phyloP scores from a whole-genome alignment of 208 protist species.

The Trypanosoma scelopori region DNA sequence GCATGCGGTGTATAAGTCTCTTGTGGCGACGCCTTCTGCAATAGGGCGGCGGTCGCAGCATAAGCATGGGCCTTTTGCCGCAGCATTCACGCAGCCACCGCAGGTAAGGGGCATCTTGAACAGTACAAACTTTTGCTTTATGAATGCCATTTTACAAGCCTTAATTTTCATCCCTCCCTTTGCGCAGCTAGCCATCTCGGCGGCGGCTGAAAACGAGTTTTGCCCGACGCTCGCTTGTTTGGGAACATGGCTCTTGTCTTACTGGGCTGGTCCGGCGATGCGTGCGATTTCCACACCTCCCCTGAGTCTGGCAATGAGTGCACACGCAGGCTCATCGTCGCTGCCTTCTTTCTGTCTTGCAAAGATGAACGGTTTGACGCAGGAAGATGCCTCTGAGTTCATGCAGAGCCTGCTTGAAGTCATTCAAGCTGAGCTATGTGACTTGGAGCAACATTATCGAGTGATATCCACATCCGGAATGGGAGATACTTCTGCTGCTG shows the following conservation, averaged over 20 bases:
- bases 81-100: constrained; percentile 35
- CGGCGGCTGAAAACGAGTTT: constrained; percentile 24
- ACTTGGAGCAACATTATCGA: constrained; percentile 16
- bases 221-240: constrained; percentile 53
- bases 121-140: constrained; percentile 84
- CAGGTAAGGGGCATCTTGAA: constrained; percentile 72
- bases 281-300: constrained; percentile 27
- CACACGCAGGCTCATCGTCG: neutral
- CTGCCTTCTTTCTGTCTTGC: neutral
- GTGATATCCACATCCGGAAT: neutral
- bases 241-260: constrained; percentile 70
- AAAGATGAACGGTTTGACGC: constrained; percentile 46
- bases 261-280: constrained; percentile 43
- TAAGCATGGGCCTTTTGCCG: constrained; percentile 24
- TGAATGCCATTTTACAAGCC: constrained; percentile 75
- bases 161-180: constrained; percentile 68
- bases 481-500: neutral
- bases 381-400: constrained; percentile 88
- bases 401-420: constrained; percentile 67
- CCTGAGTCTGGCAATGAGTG: constrained; percentile 24
- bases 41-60: neutral
- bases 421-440: constrained; percentile 54
- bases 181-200: constrained; percentile 62
- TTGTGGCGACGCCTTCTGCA: constrained; percentile 4
- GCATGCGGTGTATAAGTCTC: constrained; percentile 3